Conservation (phyloP, 768 basidiomycete species). For the Lepiota subincarnata region DNA sequence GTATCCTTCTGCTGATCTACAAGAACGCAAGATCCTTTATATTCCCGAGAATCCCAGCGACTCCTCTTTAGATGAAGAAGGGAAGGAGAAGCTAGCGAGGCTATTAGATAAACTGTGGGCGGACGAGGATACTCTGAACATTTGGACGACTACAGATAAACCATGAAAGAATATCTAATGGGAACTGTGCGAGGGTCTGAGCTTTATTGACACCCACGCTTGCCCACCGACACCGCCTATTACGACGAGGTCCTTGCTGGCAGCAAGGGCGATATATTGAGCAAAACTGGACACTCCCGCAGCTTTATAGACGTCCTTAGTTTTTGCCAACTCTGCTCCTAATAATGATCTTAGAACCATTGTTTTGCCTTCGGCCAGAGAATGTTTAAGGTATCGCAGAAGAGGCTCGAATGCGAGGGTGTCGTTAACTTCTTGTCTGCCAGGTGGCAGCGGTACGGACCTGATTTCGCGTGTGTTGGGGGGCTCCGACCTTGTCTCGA, state of each 20-base stretch:
- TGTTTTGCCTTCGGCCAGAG: background rate
- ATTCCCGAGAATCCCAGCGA: constrained; percentile 40
- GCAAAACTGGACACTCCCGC: constrained; percentile 9
- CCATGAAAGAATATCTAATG: background rate
- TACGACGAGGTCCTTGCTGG: constrained; percentile 14
- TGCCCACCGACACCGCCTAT: constrained; percentile 11
- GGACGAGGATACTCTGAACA: constrained; percentile 52
- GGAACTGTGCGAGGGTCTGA: background rate
- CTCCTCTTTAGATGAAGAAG: constrained; percentile 31
- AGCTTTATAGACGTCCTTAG: constrained; percentile 1
- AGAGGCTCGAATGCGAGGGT: background rate
- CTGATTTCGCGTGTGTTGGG: too few species aligned
- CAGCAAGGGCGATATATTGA: constrained; percentile 11
- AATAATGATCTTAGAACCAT: constrained; percentile 2
- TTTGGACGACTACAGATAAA: constrained; percentile 51
- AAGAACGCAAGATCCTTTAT: constrained; percentile 52
- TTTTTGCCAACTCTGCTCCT: constrained; percentile 1
- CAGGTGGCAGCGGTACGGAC: too few species aligned
- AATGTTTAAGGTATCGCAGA: background rate
- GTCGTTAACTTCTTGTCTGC: too few species aligned
- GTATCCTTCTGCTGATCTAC: constrained; percentile 23
- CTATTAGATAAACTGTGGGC: constrained; percentile 53
- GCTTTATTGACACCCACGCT: constrained; percentile 6
- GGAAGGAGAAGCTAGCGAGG: constrained; percentile 33
- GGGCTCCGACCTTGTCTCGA: too few species aligned